Percentiles rank a stretch among this genome's conserved stretches.
Conservation (phyloP, 768 basidiomycete species). For the Suillus cothurnatus region DNA sequence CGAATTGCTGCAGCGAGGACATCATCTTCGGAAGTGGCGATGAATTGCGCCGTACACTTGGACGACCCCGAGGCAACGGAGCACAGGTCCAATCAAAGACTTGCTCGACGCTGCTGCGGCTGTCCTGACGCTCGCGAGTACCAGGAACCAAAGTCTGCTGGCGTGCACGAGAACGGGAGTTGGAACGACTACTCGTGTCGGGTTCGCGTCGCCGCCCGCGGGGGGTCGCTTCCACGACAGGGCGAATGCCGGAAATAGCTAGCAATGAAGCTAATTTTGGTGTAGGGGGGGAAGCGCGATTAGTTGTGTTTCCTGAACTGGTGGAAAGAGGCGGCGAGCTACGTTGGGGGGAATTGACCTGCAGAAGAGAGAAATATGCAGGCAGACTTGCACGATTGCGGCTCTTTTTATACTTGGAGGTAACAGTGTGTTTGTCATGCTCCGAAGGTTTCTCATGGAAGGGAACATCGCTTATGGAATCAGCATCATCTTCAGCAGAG, state of each 20-base stretch:
- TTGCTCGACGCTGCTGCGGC: constrained; percentile 43
- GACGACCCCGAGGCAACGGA: constrained; percentile 45
- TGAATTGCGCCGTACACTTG: constrained; percentile 53
- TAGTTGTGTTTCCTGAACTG: constrained; percentile 48
- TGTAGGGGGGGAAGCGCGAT: constrained; percentile 56
- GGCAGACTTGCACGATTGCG: constrained; percentile 76
- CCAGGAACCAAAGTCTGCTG: constrained; percentile 18
- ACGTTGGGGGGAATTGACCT: constrained; percentile 49
- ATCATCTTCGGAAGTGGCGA: constrained; percentile 58
- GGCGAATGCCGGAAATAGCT: constrained; percentile 36
- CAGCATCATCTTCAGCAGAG: constrained; percentile 47
- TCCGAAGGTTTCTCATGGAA: constrained; percentile 36
- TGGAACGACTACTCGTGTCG: constrained; percentile 43
- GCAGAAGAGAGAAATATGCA: constrained; percentile 73
- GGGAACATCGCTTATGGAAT: constrained; percentile 36
- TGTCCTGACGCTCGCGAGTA: constrained; percentile 22
- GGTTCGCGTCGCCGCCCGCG: constrained; percentile 54
- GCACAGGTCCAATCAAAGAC: constrained; percentile 50
- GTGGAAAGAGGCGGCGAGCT: constrained; percentile 39
- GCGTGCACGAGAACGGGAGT: constrained; percentile 42
- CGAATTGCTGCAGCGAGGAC: constrained; percentile 37
- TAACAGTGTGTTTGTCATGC: constrained; percentile 30
- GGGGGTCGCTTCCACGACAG: constrained; percentile 45
- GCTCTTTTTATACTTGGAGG: constrained; percentile 47
- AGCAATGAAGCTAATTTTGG: constrained; percentile 48